Evolutionary conservation across 192 early-diverging fungal genomes (phyloP).

Genomic region (Gorgonomyces haynaldii): DNA sequence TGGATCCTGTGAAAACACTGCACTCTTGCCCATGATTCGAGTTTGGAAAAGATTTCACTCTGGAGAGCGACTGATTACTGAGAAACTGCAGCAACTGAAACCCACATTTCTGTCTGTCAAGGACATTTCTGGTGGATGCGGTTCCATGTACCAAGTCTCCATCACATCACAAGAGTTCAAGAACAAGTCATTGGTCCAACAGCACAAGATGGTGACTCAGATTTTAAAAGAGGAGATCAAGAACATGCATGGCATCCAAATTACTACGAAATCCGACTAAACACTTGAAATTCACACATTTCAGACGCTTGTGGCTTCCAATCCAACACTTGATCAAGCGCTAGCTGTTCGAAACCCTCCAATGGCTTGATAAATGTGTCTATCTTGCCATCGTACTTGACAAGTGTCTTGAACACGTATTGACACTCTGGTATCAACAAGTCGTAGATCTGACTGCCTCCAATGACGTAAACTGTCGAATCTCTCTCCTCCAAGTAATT

Average conservation of each 20-base stretch:
- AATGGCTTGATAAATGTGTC: no score
- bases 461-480: constrained; percentile 5
- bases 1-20: constrained; percentile 23
- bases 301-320: no score
- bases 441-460: constrained; percentile 5
- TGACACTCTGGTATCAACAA: no score
- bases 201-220: constrained; percentile 82
- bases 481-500: not conserved
- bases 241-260: constrained; percentile 77
- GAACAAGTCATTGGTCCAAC: constrained; percentile 66
- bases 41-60: not conserved
- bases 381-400: no score
- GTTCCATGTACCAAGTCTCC: constrained; percentile 91
- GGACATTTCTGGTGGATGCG: constrained; percentile 95
- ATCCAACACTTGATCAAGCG: no score
- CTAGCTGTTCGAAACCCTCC: no score
- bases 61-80: constrained; percentile 64
- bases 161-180: constrained; percentile 71
- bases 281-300: not conserved
- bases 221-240: constrained; percentile 83
- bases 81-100: constrained; percentile 61
- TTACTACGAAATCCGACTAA: constrained; percentile 17
- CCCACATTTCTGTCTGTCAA: constrained; percentile 61
- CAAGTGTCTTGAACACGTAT: no score
- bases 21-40: not conserved